These are phyloP conservation scores for Thymus mandschuricus DNA, from an alignment of 257 asterid genomes.

Conservation along the genomic window DNA sequence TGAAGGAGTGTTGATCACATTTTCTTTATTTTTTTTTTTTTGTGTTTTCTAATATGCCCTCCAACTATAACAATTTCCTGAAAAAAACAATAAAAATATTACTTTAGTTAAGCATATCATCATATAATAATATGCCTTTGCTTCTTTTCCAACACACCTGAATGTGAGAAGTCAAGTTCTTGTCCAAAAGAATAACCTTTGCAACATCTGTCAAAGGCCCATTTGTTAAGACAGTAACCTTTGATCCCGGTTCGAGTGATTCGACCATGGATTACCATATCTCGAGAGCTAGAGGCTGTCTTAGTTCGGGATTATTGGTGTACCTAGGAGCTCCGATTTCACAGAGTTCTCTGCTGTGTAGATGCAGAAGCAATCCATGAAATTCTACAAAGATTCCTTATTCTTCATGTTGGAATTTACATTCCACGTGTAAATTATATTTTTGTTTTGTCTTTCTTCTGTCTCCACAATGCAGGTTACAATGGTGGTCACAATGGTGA, in stretches of 20 bases:
- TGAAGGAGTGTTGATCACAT: conserved; percentile 61
- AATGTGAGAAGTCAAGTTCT: conserved; percentile 47
- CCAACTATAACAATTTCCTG: conserved; percentile 81
- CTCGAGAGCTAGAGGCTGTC: conserved; percentile 79
- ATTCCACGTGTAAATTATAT: no score
- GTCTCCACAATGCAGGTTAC: no score
- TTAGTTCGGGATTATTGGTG: conserved; percentile 73
- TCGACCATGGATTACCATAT: conserved; percentile 65
- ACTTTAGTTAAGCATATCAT: no score
- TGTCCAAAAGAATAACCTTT: conserved; percentile 53
- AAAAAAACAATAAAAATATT: conserved; percentile 15
- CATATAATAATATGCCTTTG: no score
- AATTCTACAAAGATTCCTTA: not conserved
- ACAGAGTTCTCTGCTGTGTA: conserved; percentile 76
- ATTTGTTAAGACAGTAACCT: conserved; percentile 70
- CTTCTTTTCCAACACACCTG: no score
- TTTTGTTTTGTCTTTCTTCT: no score
- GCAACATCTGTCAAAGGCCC: conserved; percentile 90
- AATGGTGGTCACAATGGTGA: no score
- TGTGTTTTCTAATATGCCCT: conserved; percentile 52
- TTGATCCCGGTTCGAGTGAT: conserved; percentile 57
- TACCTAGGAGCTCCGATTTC: conserved; percentile 75
- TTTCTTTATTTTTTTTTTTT: conserved; percentile 56
- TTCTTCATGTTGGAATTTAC: no score
- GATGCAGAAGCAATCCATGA: conserved; percentile 35